These are phyloP conservation scores for Solanum neorickii DNA, from an alignment of 257 asterid species.

Conservation along the genomic window DNA sequence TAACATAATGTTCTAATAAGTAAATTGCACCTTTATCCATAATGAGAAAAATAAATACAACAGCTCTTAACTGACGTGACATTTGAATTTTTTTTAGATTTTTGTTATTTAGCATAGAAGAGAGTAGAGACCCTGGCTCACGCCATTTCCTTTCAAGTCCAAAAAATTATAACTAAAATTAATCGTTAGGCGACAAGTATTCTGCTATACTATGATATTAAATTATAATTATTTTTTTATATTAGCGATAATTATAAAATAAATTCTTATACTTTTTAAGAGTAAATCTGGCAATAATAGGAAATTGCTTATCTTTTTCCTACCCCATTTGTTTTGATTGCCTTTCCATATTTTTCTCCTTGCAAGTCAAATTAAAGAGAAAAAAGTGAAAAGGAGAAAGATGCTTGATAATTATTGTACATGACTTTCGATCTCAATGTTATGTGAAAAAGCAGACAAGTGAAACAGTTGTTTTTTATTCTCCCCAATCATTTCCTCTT, in stretches of 20 bases:
- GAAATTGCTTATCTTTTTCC: background rate
- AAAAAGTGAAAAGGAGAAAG: background rate
- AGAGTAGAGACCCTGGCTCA: too few species aligned
- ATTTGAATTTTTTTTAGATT: too few species aligned
- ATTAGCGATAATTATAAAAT: background rate
- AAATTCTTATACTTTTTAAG: background rate
- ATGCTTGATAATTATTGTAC: background rate
- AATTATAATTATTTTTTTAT: background rate
- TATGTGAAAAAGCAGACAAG: background rate
- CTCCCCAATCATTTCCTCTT: background rate
- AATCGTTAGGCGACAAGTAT: background rate
- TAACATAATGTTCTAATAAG: background rate
- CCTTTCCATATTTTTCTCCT: background rate
- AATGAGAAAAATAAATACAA: background rate
- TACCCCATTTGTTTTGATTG: background rate
- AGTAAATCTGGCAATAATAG: background rate
- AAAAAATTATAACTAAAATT: background rate
- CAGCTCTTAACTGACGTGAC: background rate
- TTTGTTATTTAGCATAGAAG: too few species aligned
- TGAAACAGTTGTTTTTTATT: background rate
- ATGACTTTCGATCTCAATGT: background rate
- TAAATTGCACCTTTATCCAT: background rate
- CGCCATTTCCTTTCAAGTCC: too few species aligned
- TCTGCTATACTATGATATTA: background rate
- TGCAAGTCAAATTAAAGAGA: background rate